phyloP scores from a whole-genome alignment of 495 filamentous ascomycete species.

The Penicillium lividum region DNA sequence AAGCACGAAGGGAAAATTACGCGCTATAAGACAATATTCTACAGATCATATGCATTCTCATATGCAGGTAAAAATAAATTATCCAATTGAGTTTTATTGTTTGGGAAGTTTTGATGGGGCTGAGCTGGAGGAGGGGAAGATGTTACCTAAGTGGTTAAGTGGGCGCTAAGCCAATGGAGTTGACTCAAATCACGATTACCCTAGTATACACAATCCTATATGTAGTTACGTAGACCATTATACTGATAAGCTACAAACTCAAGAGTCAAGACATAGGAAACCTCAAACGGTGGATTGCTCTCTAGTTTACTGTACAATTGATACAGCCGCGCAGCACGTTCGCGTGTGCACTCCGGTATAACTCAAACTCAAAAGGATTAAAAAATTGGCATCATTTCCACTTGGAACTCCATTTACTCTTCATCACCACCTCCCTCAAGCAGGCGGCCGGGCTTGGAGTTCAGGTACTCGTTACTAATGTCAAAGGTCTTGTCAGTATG shows the following conservation, averaged over 20 bases:
- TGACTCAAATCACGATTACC: slow-evolving; percentile 24
- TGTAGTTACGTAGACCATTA: too few relatives aligned
- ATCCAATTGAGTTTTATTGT: background rate
- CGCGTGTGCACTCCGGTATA: slow-evolving; percentile 19
- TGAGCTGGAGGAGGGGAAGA: background rate
- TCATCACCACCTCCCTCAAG: slow-evolving; percentile 36
- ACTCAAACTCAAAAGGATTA: slow-evolving; percentile 3
- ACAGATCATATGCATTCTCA: background rate
- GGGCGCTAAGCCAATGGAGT: slow-evolving; percentile 19
- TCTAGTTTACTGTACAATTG: slow-evolving; percentile 52
- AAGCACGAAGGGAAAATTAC: background rate
- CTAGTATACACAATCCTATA: background rate
- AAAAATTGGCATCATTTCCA: slow-evolving; percentile 10
- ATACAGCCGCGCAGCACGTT: slow-evolving; percentile 29
- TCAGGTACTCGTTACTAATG: slow-evolving; percentile 82
- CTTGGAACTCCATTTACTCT: slow-evolving; percentile 36
- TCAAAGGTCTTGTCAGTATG: slow-evolving; percentile 5
- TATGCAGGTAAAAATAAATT: background rate
- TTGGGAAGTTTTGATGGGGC: too few relatives aligned
- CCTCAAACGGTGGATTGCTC: slow-evolving; percentile 45
- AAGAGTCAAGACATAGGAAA: slow-evolving; percentile 22
- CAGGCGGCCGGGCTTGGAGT: slow-evolving; percentile 83
- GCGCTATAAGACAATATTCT: background rate
- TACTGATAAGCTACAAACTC: background rate
- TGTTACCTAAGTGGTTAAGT: background rate